Conservation (phyloP, 306 rosid genomes). For the Prunus fruticosa region DNA sequence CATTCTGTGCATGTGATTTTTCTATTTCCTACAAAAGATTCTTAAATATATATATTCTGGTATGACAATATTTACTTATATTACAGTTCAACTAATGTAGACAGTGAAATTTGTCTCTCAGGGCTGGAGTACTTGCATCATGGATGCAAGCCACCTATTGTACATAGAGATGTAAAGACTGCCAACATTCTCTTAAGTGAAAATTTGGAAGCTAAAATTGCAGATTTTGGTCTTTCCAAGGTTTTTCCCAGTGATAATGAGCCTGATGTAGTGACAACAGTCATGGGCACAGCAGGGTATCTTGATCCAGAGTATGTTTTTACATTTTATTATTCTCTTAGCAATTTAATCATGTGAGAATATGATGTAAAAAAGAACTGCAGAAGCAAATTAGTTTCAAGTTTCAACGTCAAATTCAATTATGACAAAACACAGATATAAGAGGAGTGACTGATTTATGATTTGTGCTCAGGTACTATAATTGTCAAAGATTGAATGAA, state of each 20-base stretch:
- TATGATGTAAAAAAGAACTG: neutral
- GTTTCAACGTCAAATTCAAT: neutral
- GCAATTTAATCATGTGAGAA: neutral
- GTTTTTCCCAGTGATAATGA: slow-evolving; percentile 39
- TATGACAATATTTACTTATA: neutral
- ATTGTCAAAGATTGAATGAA: slow-evolving; percentile 40
- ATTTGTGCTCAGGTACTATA: slow-evolving; percentile 41
- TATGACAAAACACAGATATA: neutral
- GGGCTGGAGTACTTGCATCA: slow-evolving; percentile 71
- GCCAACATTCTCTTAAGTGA: slow-evolving; percentile 64
- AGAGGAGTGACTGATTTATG: neutral
- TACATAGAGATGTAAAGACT: slow-evolving; percentile 73
- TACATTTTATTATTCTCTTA: neutral
- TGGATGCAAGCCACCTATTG: slow-evolving; percentile 72
- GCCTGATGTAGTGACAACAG: slow-evolving; percentile 17
- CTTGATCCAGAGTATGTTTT: slow-evolving; percentile 66
- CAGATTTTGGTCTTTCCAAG: slow-evolving; percentile 71
- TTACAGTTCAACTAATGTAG: neutral
- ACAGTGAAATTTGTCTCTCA: slow-evolving; percentile 22
- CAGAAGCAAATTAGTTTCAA: neutral
- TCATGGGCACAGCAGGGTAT: slow-evolving; percentile 75
- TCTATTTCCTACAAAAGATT: neutral
- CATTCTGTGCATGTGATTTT: neutral
- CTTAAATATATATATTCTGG: neutral
- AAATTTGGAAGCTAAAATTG: slow-evolving; percentile 64